Percentiles rank a stretch among this genome's conserved stretches.
Evolutionary conservation across 805 yeast species (phyloP).

Genomic region (Yamadazyma akitaensis): DNA sequence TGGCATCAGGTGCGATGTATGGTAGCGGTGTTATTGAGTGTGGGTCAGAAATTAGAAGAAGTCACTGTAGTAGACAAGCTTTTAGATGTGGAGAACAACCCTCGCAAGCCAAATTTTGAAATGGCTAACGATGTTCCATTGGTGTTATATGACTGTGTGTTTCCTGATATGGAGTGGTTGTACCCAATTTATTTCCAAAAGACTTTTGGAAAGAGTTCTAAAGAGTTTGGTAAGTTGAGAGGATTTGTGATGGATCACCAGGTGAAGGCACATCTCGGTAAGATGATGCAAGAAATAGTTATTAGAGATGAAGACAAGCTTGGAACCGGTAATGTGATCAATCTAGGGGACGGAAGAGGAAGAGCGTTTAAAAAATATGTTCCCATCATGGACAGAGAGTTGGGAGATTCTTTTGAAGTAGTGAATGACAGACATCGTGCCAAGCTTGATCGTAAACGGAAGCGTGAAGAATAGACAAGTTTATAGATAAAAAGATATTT

Average conservation of each 20-base stretch:
- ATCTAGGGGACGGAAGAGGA: constrained; percentile 79
- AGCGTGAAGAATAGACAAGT: not conserved
- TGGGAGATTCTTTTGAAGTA: constrained; percentile 62
- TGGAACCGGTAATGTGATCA: constrained; percentile 34
- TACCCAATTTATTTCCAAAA: constrained; percentile 26
- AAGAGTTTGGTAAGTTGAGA: constrained; percentile 42
- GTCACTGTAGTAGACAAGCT: constrained; percentile 57
- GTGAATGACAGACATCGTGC: constrained; percentile 61
- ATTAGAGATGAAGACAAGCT: constrained; percentile 18
- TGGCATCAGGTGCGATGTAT: constrained; percentile 99
- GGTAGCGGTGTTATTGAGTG: constrained; percentile 76
- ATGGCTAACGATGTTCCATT: constrained; percentile 91
- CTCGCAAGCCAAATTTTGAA: constrained; percentile 74
- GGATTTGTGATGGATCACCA: constrained; percentile 56
- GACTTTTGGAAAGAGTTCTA: constrained; percentile 31
- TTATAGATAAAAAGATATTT: not conserved
- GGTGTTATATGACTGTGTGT: constrained; percentile 81
- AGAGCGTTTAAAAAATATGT: constrained; percentile 54
- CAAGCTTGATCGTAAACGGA: constrained; percentile 24
- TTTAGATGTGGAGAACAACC: constrained; percentile 52
- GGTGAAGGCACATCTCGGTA: constrained; percentile 52
- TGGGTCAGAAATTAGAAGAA: constrained; percentile 74
- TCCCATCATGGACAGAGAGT: constrained; percentile 53
- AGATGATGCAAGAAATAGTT: constrained; percentile 43
- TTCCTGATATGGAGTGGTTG: constrained; percentile 69